Conservation (phyloP, 345 rosid genomes). For the Melaleuca alternifolia region DNA sequence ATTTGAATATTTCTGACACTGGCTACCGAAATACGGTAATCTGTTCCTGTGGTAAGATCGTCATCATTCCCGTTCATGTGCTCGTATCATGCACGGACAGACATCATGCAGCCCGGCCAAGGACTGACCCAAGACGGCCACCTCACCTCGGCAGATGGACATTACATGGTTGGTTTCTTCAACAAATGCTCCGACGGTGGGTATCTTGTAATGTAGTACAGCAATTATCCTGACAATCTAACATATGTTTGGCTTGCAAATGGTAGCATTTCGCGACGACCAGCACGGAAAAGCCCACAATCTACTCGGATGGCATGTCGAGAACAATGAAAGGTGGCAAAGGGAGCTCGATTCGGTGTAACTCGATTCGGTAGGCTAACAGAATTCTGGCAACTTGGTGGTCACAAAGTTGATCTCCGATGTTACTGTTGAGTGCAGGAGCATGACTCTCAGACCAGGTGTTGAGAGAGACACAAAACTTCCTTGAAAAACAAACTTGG, state of each 20-base stretch:
- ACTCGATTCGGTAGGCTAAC: too few species aligned
- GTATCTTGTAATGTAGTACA: background rate
- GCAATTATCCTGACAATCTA: background rate
- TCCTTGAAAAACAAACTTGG: too few species aligned
- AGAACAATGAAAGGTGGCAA: background rate
- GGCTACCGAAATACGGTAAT: background rate
- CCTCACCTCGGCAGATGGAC: background rate
- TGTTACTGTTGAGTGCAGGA: background rate
- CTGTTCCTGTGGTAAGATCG: background rate
- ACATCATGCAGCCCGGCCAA: background rate
- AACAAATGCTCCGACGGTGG: background rate
- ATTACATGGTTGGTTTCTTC: background rate
- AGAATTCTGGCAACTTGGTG: background rate
- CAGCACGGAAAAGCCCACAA: background rate
- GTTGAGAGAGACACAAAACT: background rate
- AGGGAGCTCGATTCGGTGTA: background rate
- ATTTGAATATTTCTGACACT: background rate
- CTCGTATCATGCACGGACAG: background rate
- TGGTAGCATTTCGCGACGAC: background rate
- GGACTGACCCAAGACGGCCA: background rate
- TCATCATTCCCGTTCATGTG: background rate
- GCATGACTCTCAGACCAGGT: background rate
- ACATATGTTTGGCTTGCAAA: background rate
- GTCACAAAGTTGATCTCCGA: background rate
- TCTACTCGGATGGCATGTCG: background rate